Conservation (phyloP, 31 red algal genomes). For the Porphyra umbilicalis region DNA sequence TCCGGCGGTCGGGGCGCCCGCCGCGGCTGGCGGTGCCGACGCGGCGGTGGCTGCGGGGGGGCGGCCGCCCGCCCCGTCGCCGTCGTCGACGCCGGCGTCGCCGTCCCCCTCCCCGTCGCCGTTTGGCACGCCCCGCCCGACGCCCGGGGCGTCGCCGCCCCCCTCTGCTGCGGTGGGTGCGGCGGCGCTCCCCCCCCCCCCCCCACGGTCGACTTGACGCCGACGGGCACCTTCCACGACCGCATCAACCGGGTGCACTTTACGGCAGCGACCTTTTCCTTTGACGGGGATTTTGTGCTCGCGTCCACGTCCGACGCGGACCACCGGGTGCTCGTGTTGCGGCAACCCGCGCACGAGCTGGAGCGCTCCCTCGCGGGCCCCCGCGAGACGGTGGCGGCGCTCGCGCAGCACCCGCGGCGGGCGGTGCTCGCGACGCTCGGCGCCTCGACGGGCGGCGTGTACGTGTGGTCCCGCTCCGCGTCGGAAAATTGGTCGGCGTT, state of each 20-base stretch:
- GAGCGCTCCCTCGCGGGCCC: slow-evolving; percentile 80
- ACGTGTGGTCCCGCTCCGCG: slow-evolving; percentile 78
- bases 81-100: neutral
- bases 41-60: neutral
- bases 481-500: slow-evolving; percentile 98
- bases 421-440: slow-evolving; percentile 49
- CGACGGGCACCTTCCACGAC: slow-evolving; percentile 50
- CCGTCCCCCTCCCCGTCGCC: neutral
- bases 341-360: slow-evolving; percentile 55
- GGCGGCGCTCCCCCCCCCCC: neutral
- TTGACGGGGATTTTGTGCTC: slow-evolving; percentile 71
- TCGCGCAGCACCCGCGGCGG: slow-evolving; percentile 74
- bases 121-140: neutral
- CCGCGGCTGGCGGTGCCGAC: no score
- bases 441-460: slow-evolving; percentile 36
- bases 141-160: neutral
- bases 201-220: neutral
- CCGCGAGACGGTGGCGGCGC: slow-evolving; percentile 38
- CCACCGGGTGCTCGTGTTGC: slow-evolving; percentile 76
- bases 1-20: no score
- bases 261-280: slow-evolving; percentile 45
- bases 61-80: neutral
- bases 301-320: slow-evolving; percentile 55
- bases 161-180: neutral
- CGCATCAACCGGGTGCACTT: slow-evolving; percentile 70